Conservation (phyloP, 495 filamentous ascomycete genomes). For the Hyaloscypha hepaticicola region DNA sequence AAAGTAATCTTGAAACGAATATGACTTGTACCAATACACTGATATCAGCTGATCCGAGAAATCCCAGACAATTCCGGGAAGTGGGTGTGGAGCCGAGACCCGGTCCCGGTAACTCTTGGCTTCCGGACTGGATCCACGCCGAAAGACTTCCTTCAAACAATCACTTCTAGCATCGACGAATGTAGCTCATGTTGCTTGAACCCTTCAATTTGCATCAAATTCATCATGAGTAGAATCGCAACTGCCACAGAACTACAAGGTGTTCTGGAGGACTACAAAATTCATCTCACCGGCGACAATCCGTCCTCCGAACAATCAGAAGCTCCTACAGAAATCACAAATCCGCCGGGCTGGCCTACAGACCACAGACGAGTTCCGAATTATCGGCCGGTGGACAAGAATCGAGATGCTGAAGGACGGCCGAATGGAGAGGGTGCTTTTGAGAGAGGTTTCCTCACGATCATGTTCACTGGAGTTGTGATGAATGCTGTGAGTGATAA, state of each 20-base stretch:
- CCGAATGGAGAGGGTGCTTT: conserved; percentile 42
- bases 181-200: conserved; percentile 20
- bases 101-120: background rate
- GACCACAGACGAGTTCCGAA: conserved; percentile 49
- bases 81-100: background rate
- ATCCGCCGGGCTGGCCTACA: conserved; percentile 43
- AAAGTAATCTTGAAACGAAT: too few species aligned
- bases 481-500: conserved; percentile 50
- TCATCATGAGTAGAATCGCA: conserved; percentile 6
- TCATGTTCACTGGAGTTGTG: conserved; percentile 54
- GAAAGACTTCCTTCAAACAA: background rate
- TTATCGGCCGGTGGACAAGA: conserved; percentile 47
- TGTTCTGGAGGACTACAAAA: conserved; percentile 17
- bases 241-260: conserved; percentile 9
- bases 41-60: background rate
- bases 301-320: background rate
- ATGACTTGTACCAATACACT: too few species aligned
- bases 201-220: conserved; percentile 36
- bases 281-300: conserved; percentile 13
- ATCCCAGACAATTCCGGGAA: background rate
- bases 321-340: background rate
- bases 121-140: background rate
- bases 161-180: background rate
- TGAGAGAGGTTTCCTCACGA: conserved; percentile 47
- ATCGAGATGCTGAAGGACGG: conserved; percentile 42